Evolutionary conservation across 345 rosid species (phyloP).

Genomic region (Eucalyptus shirleyi): DNA sequence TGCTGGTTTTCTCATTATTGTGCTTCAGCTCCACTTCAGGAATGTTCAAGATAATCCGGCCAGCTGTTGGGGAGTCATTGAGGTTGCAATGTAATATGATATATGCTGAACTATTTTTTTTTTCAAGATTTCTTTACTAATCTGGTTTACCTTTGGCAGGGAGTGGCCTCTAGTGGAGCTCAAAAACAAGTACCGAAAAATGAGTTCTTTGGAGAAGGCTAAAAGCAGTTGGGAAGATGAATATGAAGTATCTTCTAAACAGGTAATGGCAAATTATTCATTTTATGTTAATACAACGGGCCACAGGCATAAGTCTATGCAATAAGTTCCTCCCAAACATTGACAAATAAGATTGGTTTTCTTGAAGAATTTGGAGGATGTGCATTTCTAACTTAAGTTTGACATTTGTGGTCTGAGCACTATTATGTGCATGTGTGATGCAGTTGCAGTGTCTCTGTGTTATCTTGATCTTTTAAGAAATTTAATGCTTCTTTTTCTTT

Average conservation of each 20-base stretch:
- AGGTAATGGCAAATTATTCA: constrained; percentile 24
- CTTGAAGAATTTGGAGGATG: neutral
- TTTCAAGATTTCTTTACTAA: neutral
- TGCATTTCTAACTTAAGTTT: neutral
- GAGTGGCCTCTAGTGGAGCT: constrained; percentile 81
- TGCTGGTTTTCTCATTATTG: neutral
- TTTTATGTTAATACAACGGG: neutral
- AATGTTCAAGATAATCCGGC: constrained; percentile 77
- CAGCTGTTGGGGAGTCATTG: constrained; percentile 90
- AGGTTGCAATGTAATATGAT: constrained; percentile 31
- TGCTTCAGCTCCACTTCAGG: constrained; percentile 65
- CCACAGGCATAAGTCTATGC: neutral
- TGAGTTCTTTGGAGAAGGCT: constrained; percentile 70
- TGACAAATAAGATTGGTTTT: neutral
- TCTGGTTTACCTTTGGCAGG: constrained; percentile 19
- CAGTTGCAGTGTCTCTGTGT: neutral
- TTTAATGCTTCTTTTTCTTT: neutral
- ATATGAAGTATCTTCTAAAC: constrained; percentile 86
- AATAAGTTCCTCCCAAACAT: neutral
- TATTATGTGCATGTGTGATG: neutral
- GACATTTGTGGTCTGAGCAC: neutral
- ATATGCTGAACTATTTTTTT: neutral
- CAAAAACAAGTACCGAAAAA: constrained; percentile 70
- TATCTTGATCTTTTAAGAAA: neutral
- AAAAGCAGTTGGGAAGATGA: constrained; percentile 90